Evolutionary conservation across 2,329 filamentous ascomycete species (phyloP).

Genomic region (Penicillium rolfsii): DNA sequence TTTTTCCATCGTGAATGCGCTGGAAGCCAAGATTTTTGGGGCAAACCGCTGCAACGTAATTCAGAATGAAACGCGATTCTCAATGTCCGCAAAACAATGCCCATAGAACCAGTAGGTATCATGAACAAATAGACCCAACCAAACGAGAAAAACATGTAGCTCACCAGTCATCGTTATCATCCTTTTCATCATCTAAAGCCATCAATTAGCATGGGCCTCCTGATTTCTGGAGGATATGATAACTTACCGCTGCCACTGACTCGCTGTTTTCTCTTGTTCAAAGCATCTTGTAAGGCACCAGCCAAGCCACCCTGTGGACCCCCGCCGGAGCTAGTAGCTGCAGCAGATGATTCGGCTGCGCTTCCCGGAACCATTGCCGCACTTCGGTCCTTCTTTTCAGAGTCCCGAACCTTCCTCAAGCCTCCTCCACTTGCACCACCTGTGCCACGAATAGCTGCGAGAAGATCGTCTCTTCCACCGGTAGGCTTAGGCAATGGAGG

Average conservation of each 20-base stretch:
- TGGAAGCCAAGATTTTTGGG: constrained; percentile 24
- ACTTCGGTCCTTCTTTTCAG: constrained; percentile 53
- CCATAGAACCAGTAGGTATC: constrained; percentile 25
- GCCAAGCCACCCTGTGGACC: constrained; percentile 67
- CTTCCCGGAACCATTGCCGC: constrained; percentile 48
- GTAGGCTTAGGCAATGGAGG: constrained; percentile 48
- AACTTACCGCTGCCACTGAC: constrained; percentile 91
- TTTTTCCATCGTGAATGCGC: constrained; percentile 9
- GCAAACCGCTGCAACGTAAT: constrained; percentile 16
- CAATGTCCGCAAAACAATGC: constrained; percentile 16
- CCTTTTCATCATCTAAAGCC: constrained; percentile 49
- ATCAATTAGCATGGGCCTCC: constrained; percentile 28
- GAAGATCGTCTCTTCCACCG: constrained; percentile 48
- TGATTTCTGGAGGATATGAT: not conserved
- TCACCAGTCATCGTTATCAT: constrained; percentile 53
- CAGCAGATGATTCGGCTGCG: constrained; percentile 64
- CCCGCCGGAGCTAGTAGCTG: constrained; percentile 58
- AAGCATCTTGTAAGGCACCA: constrained; percentile 75
- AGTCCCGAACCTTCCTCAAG: constrained; percentile 51
- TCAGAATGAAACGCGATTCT: constrained; percentile 5
- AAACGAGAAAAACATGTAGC: constrained; percentile 6
- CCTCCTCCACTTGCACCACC: constrained; percentile 57
- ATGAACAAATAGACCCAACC: constrained; percentile 16
- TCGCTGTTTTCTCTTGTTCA: constrained; percentile 86
- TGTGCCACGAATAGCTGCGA: constrained; percentile 57